These are phyloP conservation scores for Mrakia gelida DNA, from an alignment of 768 basidiomycete genomes.

Conservation along the genomic window DNA sequence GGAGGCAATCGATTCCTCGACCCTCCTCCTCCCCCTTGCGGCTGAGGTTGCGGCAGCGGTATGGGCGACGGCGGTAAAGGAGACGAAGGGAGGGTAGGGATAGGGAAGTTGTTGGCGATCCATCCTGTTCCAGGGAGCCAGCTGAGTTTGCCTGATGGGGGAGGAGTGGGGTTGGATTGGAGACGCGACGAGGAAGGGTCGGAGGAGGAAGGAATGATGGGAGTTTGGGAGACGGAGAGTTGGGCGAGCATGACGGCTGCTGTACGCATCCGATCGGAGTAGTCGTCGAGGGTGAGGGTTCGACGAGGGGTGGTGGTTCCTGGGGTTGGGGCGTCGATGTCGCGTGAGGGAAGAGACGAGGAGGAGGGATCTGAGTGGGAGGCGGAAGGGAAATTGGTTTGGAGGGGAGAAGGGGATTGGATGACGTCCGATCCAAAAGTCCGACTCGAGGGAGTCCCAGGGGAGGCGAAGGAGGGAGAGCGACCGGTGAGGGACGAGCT, in stretches of 20 bases:
- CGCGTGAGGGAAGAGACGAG: slow-evolving; percentile 1
- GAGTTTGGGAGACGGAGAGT: slow-evolving; percentile 61
- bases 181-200: slow-evolving; percentile 8
- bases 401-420: slow-evolving; percentile 6
- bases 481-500: neutral
- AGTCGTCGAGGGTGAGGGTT: slow-evolving; percentile 82
- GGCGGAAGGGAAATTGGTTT: neutral
- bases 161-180: slow-evolving; percentile 6
- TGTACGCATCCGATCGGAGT: slow-evolving; percentile 96
- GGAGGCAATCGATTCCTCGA: slow-evolving; percentile 69
- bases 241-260: slow-evolving; percentile 98
- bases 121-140: slow-evolving; percentile 52
- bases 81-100: slow-evolving; percentile 18
- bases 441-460: neutral
- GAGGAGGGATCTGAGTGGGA: neutral
- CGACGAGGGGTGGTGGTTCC: slow-evolving; percentile 36
- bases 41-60: neutral
- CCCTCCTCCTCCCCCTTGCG: slow-evolving; percentile 33
- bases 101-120: slow-evolving; percentile 42
- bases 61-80: neutral
- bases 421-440: neutral
- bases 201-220: neutral
- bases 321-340: neutral
- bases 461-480: neutral
- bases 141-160: neutral